phyloP scores from a whole-genome alignment of 208 protist genomes.

The Porcisia hertigi region DNA sequence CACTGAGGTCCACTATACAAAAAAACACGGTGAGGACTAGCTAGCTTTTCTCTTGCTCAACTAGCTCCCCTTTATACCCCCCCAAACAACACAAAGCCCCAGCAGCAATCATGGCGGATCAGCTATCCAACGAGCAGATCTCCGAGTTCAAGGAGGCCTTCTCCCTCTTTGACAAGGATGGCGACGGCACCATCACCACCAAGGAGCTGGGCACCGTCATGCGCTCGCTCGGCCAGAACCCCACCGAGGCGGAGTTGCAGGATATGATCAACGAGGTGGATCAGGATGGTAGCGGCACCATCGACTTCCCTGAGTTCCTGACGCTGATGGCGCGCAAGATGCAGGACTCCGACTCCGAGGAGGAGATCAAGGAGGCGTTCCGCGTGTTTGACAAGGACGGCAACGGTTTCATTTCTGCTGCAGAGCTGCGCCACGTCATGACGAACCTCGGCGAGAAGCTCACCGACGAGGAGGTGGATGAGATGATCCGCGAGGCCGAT shows the following conservation, averaged over 20 bases:
- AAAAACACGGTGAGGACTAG: too few relatives aligned
- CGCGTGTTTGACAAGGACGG: conserved; percentile 96
- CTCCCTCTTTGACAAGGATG: conserved; percentile 98
- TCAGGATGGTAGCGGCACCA: conserved; percentile 93
- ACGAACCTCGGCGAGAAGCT: conserved; percentile 95
- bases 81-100: conserved; percentile 1
- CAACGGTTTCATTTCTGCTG: conserved; percentile 93
- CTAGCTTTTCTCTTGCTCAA: too few relatives aligned
- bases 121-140: conserved; percentile 98
- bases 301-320: conserved; percentile 96
- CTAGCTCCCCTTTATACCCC: too few relatives aligned
- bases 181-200: conserved; percentile 97
- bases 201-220: conserved; percentile 99
- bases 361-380: conserved; percentile 96
- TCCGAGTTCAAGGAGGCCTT: conserved; percentile 99
- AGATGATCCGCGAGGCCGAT: conserved; percentile 91
- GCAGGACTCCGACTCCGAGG: conserved; percentile 92
- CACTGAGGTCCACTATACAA: too few relatives aligned
- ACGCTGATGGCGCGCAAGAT: conserved; percentile 89
- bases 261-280: conserved; percentile 98
- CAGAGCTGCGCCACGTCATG: conserved; percentile 95
- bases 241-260: conserved; percentile 94
- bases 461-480: conserved; percentile 91
- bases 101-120: conserved; percentile 54
- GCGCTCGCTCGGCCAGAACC: conserved; percentile 98